Evolutionary conservation across 371 early-diverging fungal species (phyloP).

Genomic region (Lichtheimia ramosa): DNA sequence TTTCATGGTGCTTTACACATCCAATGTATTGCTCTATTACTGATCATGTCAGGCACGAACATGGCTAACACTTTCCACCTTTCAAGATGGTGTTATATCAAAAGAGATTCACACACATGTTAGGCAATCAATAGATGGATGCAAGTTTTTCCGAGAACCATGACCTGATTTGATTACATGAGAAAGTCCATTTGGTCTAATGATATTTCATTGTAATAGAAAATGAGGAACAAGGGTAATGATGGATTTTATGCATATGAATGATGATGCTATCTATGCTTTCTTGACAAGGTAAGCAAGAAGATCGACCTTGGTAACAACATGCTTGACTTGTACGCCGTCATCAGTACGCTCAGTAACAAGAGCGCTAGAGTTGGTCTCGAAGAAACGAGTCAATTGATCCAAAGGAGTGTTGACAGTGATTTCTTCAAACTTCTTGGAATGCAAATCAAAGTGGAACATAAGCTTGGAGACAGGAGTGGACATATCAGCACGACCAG

Average conservation of each 20-base stretch:
- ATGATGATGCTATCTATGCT: slow-evolving; percentile 6
- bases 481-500: slow-evolving; percentile 64
- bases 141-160: no score
- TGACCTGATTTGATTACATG: no score
- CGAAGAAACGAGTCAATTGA: slow-evolving; percentile 85
- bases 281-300: slow-evolving; percentile 74
- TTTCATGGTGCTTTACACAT: no score
- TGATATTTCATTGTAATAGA: neutral
- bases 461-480: slow-evolving; percentile 79
- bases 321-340: slow-evolving; percentile 72
- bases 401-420: slow-evolving; percentile 81
- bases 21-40: no score
- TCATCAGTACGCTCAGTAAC: slow-evolving; percentile 69
- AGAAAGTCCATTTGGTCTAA: no score
- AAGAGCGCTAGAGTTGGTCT: slow-evolving; percentile 84
- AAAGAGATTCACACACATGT: no score
- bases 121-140: no score
- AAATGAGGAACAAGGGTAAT: neutral
- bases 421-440: slow-evolving; percentile 81
- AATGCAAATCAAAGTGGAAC: slow-evolving; percentile 71
- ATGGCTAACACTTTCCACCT: no score
- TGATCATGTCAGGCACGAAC: no score
- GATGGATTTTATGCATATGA: neutral
- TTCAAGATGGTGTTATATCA: no score
- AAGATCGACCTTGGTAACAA: slow-evolving; percentile 92